Percentiles rank a stretch among this genome's conserved stretches.
Evolutionary conservation across 768 basidiomycete genomes (phyloP).

Genomic region (Podaxis sp.): DNA sequence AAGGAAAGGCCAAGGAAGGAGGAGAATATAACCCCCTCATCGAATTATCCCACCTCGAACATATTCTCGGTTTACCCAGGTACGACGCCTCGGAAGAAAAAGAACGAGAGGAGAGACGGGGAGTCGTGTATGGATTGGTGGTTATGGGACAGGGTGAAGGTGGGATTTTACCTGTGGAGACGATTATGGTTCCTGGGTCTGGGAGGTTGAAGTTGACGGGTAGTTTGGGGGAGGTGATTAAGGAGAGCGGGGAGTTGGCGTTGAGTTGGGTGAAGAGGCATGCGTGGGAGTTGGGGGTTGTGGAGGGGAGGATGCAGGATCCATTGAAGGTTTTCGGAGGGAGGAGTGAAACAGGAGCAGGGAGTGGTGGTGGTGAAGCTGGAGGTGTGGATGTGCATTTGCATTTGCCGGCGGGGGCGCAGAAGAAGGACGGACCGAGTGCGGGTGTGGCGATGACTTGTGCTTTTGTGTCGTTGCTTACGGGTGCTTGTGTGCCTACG

Average conservation of each 20-base stretch:
- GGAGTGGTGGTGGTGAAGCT: conserved; percentile 1
- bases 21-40: conserved; percentile 59
- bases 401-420: conserved; percentile 86
- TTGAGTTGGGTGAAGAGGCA: conserved; percentile 91
- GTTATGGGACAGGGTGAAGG: conserved; percentile 90
- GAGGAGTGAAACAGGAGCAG: conserved; percentile 35
- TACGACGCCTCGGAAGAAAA: conserved; percentile 74
- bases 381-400: conserved; percentile 75
- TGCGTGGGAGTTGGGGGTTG: conserved; percentile 78
- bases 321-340: conserved; percentile 50
- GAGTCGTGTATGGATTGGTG: conserved; percentile 83
- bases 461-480: conserved; percentile 84
- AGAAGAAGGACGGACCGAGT: conserved; percentile 92
- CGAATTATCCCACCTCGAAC: conserved; percentile 71
- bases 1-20: conserved; percentile 16
- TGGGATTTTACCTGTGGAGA: conserved; percentile 83
- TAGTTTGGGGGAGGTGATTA: conserved; percentile 83
- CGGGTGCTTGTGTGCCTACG: conserved; percentile 68
- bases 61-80: conserved; percentile 75
- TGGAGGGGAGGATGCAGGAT: conserved; percentile 64
- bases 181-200: conserved; percentile 70
- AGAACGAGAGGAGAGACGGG: conserved; percentile 69
- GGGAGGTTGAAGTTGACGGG: conserved; percentile 80
- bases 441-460: conserved; percentile 89
- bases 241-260: conserved; percentile 87